Evolutionary conservation across 345 rosid species (phyloP), one percentile per base, ranked within the genome.

Genomic region (Angophora floribunda): DNA sequence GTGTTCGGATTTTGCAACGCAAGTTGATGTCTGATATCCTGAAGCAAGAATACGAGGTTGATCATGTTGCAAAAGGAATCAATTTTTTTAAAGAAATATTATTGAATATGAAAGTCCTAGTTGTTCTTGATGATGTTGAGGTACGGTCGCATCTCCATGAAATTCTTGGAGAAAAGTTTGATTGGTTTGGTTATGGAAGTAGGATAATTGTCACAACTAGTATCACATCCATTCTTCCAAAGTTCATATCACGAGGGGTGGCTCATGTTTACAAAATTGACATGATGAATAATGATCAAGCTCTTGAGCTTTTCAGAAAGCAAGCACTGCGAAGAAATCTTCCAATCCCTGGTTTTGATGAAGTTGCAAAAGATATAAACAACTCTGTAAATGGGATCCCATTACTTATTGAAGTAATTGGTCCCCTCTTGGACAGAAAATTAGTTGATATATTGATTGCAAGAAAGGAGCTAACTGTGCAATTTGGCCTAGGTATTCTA

Each of bases 401-500:
- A 63, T 63, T n/a, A 63, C 36, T 6, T 63, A 11, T 63, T 1
- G 1, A 63, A 13, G 36, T 63, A 63, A n/a, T 63, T 28, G 75
- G 19, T 63, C 28, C 75, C 3, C 36, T 6, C 1, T 0, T n/a
- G 36, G 13, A 0, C 32, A 6, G 75, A 63, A 63, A 13, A 63
- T 17, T 6, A 6, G 75, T n/a, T 1, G 9, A n/a, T n/a, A 17
- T 28, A 63, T 3, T 4, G 70, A 6, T 9, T 63, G 4, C 9
- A n/a, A 8, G 28, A 6, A 0, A 12, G 70, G 70, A 63, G 70
- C 36, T 0, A 63, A 13, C 0, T 63, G 1, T 13, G 17, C 36
- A 0, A 63, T 6, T 0, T 63, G 36, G 9, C 36, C 36, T 0
- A 4, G 17, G 28, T 28, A 63, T 63, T 3, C 9, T 13, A 0